phyloP scores from a whole-genome alignment of 495 filamentous ascomycete species.

The Xylaria curta region DNA sequence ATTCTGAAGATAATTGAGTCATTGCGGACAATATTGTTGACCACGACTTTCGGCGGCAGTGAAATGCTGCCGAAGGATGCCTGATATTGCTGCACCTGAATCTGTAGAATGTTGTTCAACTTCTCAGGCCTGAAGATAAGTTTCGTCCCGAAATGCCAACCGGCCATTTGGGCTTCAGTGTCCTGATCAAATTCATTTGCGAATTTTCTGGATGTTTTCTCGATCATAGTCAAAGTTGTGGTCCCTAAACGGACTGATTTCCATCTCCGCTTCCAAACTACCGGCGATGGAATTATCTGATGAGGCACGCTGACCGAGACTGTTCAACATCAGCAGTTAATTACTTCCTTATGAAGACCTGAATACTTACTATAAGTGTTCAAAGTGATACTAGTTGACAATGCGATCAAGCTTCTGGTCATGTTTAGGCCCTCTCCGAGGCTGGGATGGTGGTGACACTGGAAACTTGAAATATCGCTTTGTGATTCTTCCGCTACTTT shows the following conservation, averaged over 20 bases:
- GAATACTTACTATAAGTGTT: not conserved
- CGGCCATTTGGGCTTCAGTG: not conserved
- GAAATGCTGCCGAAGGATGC: not conserved
- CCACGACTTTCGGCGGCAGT: not conserved
- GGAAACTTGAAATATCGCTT: not conserved
- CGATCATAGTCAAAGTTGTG: not conserved
- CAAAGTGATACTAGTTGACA: not conserved
- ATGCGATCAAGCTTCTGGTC: not conserved
- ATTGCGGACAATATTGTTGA: slow-evolving; percentile 13
- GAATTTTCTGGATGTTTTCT: not conserved
- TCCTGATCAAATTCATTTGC: not conserved
- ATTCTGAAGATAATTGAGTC: slow-evolving; percentile 9
- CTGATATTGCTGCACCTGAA: not conserved
- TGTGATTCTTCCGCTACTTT: not conserved
- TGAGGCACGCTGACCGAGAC: not conserved
- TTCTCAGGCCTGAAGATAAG: not conserved
- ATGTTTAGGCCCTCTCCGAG: not conserved
- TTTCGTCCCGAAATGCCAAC: not conserved
- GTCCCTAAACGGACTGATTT: not conserved
- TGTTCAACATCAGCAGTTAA: slow-evolving; percentile 1
- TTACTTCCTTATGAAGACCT: not conserved
- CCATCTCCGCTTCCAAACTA: not conserved
- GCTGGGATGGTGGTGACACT: not conserved
- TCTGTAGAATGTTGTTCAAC: not conserved
- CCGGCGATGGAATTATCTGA: not conserved